Evolutionary conservation across 2,329 filamentous ascomycete species (phyloP).

Genomic region (Curvularia sp.): DNA sequence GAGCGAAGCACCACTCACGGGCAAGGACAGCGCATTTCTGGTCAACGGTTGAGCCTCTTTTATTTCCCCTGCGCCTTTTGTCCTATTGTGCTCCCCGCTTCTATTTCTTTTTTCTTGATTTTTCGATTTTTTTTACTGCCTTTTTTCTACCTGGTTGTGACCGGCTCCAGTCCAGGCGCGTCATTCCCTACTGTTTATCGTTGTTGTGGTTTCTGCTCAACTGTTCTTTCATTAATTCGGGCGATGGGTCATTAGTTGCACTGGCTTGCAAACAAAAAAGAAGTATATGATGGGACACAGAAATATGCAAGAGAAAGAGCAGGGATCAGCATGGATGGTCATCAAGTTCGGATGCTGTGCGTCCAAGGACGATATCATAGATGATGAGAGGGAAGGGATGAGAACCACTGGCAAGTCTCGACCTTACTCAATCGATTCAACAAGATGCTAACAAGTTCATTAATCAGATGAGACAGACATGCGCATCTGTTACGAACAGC

Average conservation of each 20-base stretch:
- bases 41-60: constrained; percentile 12
- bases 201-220: constrained; percentile 6
- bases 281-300: constrained; percentile 25
- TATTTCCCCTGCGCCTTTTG: constrained; percentile 6
- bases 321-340: constrained; percentile 43
- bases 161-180: constrained; percentile 8
- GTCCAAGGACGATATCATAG: constrained; percentile 39
- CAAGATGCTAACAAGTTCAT: constrained; percentile 24
- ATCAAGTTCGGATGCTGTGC: constrained; percentile 50
- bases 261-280: constrained; percentile 35
- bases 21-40: constrained; percentile 24
- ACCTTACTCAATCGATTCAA: constrained; percentile 13
- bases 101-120: constrained; percentile 7
- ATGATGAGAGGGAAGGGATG: constrained; percentile 31
- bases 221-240: constrained; percentile 10
- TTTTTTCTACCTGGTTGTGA: constrained; percentile 18
- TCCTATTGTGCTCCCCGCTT: constrained; percentile 15
- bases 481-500: constrained; percentile 47
- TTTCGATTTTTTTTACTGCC: constrained; percentile 7
- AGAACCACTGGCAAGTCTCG: constrained; percentile 39
- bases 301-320: constrained; percentile 25
- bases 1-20: constrained; percentile 19
- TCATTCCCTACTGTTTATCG: constrained; percentile 8
- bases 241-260: constrained; percentile 36
- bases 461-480: constrained; percentile 32